Evolutionary conservation across 306 rosid genomes (phyloP), one percentile per base, ranked within the genome.

Genomic region (Mimosa pudica): DNA sequence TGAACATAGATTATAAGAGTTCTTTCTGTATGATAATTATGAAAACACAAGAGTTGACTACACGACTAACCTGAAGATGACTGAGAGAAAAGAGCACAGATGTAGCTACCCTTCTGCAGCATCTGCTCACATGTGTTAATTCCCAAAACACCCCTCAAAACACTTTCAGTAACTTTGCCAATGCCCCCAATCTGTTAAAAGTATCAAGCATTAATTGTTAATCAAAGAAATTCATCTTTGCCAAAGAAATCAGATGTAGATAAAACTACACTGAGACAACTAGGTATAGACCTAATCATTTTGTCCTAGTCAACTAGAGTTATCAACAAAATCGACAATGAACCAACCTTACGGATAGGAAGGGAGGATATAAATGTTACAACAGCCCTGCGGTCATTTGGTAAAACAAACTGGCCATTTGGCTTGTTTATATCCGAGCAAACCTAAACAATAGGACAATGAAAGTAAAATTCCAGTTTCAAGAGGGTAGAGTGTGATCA

Each of bases 341-440:
- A 73, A 75, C 77, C 71, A 46, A 91, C 98, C 98, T 95, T 95
- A 79, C 98, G 88, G 80, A 95, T 88, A 78, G 98, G 98, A 82
- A 95, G 98, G 57, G 98, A 92, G 73, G 96, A 91, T 81, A 90
- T 85, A 79, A 95, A 95, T 83, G 97, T 86, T 87, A 90, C 72
- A 77, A 92, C 88, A 75, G 97, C 98, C 86, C 82, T 70, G 82
- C 89, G 92, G 58, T 89, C 84, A 87, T 89, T 91, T 71, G 95
- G 95, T 80, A 95, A 91, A 74, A 95, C 74, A 85, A 89, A 91
- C 85, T 92, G 93, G 80, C 98, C 98, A 87, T 95, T 92, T 80
- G 98, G 98, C 77, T 95, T 95, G 89, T 95, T 95, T 85, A 95
- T 95, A 77, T 95, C 98, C 61, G 98, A 95, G 82, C 98, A 95